A percentile compares a stretch with the other conserved stretches of the same genome.
These are phyloP conservation scores for Ophiostoma perfectum DNA, from an alignment of 2,329 filamentous ascomycete genomes.

Conservation along the genomic window DNA sequence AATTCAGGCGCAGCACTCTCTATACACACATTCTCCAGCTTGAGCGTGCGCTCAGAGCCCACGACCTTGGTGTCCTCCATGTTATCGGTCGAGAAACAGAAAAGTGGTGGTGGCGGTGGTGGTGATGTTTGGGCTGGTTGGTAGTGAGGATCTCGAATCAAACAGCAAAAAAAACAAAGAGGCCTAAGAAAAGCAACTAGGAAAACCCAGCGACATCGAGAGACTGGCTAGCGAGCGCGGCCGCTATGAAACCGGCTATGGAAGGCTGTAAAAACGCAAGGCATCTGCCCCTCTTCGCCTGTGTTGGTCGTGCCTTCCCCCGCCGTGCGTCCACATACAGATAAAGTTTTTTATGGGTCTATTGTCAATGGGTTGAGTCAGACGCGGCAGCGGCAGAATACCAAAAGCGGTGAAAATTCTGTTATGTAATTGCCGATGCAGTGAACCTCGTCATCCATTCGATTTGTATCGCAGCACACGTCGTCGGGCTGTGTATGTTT, in stretches of 20 bases:
- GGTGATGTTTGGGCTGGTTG: conserved; percentile 13
- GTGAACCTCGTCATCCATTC: too few species aligned
- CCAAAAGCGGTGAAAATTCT: background rate
- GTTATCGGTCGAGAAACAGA: conserved; percentile 13
- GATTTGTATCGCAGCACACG: too few species aligned
- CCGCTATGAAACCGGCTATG: conserved; percentile 12
- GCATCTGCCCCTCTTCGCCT: conserved; percentile 22
- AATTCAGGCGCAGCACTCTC: background rate
- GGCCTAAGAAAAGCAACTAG: conserved; percentile 14
- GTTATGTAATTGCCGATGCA: background rate
- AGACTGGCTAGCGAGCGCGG: background rate
- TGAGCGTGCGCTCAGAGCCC: conserved; percentile 26
- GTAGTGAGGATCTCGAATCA: background rate
- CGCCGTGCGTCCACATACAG: conserved; percentile 4
- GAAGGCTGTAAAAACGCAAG: conserved; percentile 15
- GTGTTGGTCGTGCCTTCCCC: conserved; percentile 20
- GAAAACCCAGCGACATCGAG: background rate
- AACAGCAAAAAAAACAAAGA: background rate
- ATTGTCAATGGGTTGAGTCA: background rate
- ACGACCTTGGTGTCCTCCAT: conserved; percentile 23
- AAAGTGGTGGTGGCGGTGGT: background rate
- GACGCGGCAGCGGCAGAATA: background rate
- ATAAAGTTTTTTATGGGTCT: conserved; percentile 2
- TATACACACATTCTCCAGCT: conserved; percentile 36
- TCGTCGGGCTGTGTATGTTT: background rate